Evolutionary conservation across 768 basidiomycete species (phyloP), one percentile per base, ranked within the genome.

Genomic region (Chalciporus chontae): DNA sequence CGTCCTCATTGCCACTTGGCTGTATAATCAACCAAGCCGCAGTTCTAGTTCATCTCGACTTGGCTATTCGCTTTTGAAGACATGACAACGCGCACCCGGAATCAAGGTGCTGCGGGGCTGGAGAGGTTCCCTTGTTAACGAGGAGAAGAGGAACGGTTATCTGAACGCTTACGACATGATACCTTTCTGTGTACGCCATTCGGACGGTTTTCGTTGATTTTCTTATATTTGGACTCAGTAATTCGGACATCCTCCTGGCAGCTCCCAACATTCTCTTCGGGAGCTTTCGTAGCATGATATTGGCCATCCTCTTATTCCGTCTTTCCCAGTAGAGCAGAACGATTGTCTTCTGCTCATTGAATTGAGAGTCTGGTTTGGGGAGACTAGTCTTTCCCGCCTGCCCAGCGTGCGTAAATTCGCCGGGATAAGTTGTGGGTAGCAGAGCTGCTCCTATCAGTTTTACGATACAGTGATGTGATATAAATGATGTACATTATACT

Each of bases 1-100:
- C 57, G 95, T 97, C 41, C 80, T 97, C 37, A 77, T 81, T 50
- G 87, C 93, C 13, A 97, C 94, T 2, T 94, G 88, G 84, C 73
- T 94, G 52, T 98, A 96, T 73, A 95, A 94, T 65, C 83, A 86
- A 53, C 90, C 67, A 18, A 57, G 36, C 45, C 68, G 66, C 19
- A 74, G 37, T 65, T 72, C 47, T 61, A 69, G 45, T 65, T 24
- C 65, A 5, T 58, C 63, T 37, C 60, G 67, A 36, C 36, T 59
- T 10, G 53, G 57, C 31, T 70, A 68, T 55, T 54, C 60, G 29
- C 59, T 62, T 10, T 54, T 60, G 43, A 68, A 68, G 45, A 58
- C 48, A 3, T 56, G 48, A 57, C 40, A 32, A 19, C 47, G 47
- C 26, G 21, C 17, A 36, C 42, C 19, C 39, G 48, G 31, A 27